These are phyloP conservation scores for Prototheca wickerhamii DNA, from an alignment of 163 green algal genomes.

Conservation along the genomic window DNA sequence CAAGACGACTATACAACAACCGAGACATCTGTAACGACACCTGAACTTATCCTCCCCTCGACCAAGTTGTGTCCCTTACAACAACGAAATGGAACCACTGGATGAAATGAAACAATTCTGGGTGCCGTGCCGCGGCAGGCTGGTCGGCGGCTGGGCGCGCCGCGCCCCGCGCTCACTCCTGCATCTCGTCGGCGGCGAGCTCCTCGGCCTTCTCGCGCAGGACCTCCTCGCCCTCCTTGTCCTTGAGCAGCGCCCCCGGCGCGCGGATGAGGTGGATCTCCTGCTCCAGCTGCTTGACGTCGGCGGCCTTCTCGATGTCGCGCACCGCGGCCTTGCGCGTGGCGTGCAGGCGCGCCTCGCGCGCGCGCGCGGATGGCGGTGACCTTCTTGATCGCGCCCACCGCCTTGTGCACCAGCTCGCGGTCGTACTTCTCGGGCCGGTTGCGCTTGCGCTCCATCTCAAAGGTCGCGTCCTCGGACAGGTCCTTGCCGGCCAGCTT, in stretches of 20 bases:
- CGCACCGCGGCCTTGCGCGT: constrained; percentile 63
- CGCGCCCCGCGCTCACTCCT: constrained; percentile 29
- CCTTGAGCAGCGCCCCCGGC: constrained; percentile 26
- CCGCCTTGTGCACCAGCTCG: constrained; percentile 74
- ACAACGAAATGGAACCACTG: no score
- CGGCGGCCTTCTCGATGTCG: constrained; percentile 31
- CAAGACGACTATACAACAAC: background rate
- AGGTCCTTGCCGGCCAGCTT: constrained; percentile 90
- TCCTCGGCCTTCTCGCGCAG: constrained; percentile 14
- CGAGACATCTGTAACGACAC: background rate
- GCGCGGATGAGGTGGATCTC: constrained; percentile 80
- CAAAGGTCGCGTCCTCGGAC: constrained; percentile 91
- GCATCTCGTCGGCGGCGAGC: constrained; percentile 14
- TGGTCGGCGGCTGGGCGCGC: background rate
- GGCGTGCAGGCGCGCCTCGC: constrained; percentile 73
- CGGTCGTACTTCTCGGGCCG: constrained; percentile 92
- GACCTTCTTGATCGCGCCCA: constrained; percentile 76
- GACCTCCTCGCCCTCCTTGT: background rate
- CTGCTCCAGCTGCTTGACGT: constrained; percentile 71
- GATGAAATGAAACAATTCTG: no score
- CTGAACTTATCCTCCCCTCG: no score
- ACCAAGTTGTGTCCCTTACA: no score
- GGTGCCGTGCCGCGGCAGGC: no score
- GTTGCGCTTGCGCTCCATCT: constrained; percentile 92
- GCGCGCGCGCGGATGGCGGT: constrained; percentile 44